Percentiles rank a stretch among this genome's conserved stretches.
phyloP scores from a whole-genome alignment of 2,329 filamentous ascomycete genomes.

The Cercospora berteroae region DNA sequence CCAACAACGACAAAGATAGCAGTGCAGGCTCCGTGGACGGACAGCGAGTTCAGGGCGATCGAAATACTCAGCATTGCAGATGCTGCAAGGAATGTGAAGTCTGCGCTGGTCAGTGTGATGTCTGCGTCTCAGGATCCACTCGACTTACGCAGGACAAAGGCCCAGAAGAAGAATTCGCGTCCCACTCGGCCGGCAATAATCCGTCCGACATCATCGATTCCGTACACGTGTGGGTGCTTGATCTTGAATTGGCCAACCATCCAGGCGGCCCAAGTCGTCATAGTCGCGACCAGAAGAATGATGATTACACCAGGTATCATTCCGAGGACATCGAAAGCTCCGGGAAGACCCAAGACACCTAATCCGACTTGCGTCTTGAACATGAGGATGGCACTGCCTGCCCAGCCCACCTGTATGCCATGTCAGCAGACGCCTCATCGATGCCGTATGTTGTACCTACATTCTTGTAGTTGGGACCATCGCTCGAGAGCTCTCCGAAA shows the following conservation, averaged over 20 bases:
- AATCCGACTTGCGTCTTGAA: slow-evolving; percentile 50
- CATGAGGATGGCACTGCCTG: slow-evolving; percentile 46
- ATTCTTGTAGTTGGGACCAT: slow-evolving; percentile 25
- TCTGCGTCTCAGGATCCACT: no score
- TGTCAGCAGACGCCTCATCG: background rate
- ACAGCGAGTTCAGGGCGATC: slow-evolving; percentile 30
- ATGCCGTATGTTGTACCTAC: slow-evolving; percentile 22
- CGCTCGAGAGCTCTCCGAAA: slow-evolving; percentile 21
- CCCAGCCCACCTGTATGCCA: slow-evolving; percentile 38
- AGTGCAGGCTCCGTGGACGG: slow-evolving; percentile 38
- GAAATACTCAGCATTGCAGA: slow-evolving; percentile 37
- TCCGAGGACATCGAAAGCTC: slow-evolving; percentile 43
- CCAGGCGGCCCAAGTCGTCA: slow-evolving; percentile 52
- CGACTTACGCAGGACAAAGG: slow-evolving; percentile 19
- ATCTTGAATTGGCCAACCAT: slow-evolving; percentile 54
- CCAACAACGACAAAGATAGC: slow-evolving; percentile 43
- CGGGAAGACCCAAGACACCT: slow-evolving; percentile 50
- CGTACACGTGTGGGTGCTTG: slow-evolving; percentile 56
- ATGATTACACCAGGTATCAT: slow-evolving; percentile 50
- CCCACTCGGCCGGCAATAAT: slow-evolving; percentile 55
- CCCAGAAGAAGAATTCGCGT: slow-evolving; percentile 47
- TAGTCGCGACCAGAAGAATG: slow-evolving; percentile 41
- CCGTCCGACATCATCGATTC: slow-evolving; percentile 57
- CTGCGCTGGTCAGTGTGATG: slow-evolving; percentile 8
- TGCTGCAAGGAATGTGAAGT: slow-evolving; percentile 35